Base-by-base conservation (phyloP, 148 eudicot species). In the Silene conica region DNA sequence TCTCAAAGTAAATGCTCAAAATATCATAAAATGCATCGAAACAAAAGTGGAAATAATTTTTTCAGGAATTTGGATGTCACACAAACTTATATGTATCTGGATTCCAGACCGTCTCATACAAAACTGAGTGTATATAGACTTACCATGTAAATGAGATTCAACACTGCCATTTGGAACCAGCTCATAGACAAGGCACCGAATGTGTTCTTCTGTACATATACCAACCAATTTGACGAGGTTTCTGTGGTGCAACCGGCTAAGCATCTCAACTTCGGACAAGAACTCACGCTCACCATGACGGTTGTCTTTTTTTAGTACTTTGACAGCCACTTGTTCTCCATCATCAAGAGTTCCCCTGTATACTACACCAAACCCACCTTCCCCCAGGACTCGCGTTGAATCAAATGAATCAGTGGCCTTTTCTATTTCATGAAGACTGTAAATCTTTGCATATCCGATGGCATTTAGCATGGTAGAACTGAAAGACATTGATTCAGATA, bases 351-450 rank as follows among this genome's bases (percentile, higher is more conserved):
- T 75, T 76, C 99, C 99, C 48, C 76, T 76, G 69, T 90, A 96
- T 21, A 96, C 99, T 71, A 92, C 82, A 72, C 99, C 99, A 81
- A 96, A 96, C 65, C 99, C 99, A 72, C 97, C 99, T 83, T 96
- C 97, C 72, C 99, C 97, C 1, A 96, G 82, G 71, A 92, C 84
- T 60, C 87, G 88, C 22, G 80, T 72, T 52, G 82, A 13, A 61
- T 88, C 76, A 77, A 96, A 92, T 58, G 83, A 73, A 67, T 87
- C 76, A 8, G 99, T 96, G 73, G 94, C 94, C 71, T 74, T 92
- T 71, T 90, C 83, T 18, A 96, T 84, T 46, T 92, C 99, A 74
- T 73, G 73, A 23, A 88, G 78, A 65, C 84, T 89, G 71, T 85
- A 92, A 67, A 87, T 71, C 78, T 87, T 96, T 15, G 96, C 91